Percentiles rank a stretch among this genome's conserved stretches.
Conservation (phyloP, 768 basidiomycete species). For the Floccularia luteovirens region DNA sequence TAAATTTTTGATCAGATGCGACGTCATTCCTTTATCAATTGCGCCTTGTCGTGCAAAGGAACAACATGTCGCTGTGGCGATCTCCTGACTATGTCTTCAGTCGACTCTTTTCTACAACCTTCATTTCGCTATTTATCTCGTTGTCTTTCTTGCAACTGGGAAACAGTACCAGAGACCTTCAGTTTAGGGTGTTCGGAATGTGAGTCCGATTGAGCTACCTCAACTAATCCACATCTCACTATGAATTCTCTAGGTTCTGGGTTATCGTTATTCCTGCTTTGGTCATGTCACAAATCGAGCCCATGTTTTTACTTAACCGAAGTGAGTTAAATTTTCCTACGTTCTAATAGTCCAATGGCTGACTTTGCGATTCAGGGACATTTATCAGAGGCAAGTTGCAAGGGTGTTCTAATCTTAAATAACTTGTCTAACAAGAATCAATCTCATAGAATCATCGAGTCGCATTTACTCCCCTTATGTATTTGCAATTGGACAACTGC, state of each 20-base stretch:
- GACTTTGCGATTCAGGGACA: slow-evolving; percentile 15
- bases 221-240: background rate
- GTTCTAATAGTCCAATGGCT: background rate
- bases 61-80: slow-evolving; percentile 70
- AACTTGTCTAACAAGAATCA: background rate
- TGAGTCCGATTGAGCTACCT: slow-evolving; percentile 19
- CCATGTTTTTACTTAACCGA: slow-evolving; percentile 73
- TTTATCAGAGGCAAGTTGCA: slow-evolving; percentile 24
- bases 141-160: slow-evolving; percentile 77
- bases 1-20: slow-evolving; percentile 39
- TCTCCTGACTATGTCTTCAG: slow-evolving; percentile 84
- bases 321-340: slow-evolving; percentile 14
- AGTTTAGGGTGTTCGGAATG: slow-evolving; percentile 80
- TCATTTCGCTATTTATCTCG: slow-evolving; percentile 65
- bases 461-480: slow-evolving; percentile 83
- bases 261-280: slow-evolving; percentile 62
- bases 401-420: background rate
- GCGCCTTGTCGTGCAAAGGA: slow-evolving; percentile 54
- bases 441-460: slow-evolving; percentile 56
- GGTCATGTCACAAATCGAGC: slow-evolving; percentile 76
- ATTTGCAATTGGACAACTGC: slow-evolving; percentile 75
- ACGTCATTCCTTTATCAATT: slow-evolving; percentile 75
- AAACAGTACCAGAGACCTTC: slow-evolving; percentile 53
- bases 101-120: slow-evolving; percentile 68
- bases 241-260: slow-evolving; percentile 43